A percentile compares a stretch with the other conserved stretches of the same genome.
Evolutionary conservation across 495 filamentous ascomycete genomes (phyloP).

Genomic region (Aspergillus mulundensis): DNA sequence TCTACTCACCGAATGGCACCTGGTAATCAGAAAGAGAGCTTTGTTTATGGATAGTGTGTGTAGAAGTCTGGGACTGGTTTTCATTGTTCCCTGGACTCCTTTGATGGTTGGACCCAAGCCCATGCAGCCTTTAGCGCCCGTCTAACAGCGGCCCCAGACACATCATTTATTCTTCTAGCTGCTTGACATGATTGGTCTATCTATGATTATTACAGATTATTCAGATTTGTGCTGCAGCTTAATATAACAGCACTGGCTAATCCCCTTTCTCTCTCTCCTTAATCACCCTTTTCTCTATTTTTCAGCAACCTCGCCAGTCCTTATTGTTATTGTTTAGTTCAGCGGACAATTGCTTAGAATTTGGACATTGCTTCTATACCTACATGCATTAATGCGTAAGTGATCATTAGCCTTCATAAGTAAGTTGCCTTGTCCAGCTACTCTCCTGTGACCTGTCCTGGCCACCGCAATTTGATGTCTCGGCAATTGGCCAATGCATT

Average conservation of each 20-base stretch:
- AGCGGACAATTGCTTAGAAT: neutral
- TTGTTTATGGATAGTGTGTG: neutral
- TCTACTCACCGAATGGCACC: neutral
- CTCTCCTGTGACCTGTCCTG: neutral
- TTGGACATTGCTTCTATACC: neutral
- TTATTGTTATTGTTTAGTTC: neutral
- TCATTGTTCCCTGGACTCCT: too few relatives aligned
- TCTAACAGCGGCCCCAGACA: slow-evolving; percentile 9
- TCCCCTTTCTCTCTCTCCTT: neutral
- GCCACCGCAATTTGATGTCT: slow-evolving; percentile 17
- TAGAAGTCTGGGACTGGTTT: neutral
- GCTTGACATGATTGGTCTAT: neutral
- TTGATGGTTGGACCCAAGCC: neutral
- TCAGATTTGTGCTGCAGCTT: slow-evolving; percentile 2
- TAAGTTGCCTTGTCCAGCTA: slow-evolving; percentile 8
- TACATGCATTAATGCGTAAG: neutral
- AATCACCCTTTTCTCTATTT: neutral
- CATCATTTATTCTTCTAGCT: neutral
- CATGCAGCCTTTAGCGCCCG: neutral
- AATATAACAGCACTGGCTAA: neutral
- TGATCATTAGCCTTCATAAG: neutral
- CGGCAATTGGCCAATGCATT: slow-evolving; percentile 25
- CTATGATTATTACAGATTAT: neutral
- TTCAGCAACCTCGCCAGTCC: neutral
- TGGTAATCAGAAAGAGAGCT: neutral